Conservation (phyloP, 179 eudicot genomes). For the Patellifolia procumbens region DNA sequence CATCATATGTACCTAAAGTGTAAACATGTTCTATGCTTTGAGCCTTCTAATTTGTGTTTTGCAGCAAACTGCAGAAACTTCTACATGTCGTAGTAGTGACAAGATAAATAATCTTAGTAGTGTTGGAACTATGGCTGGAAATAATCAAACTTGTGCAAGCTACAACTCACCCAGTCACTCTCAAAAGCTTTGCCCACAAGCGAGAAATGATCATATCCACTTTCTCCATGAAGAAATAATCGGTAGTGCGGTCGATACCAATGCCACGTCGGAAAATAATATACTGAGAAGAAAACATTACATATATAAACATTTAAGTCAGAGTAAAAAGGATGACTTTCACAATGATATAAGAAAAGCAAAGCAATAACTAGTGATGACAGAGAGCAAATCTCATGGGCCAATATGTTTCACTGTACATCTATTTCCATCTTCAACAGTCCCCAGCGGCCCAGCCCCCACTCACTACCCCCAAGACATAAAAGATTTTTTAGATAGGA, state of each 20-base stretch:
- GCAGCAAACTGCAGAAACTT: background rate
- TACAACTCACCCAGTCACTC: constrained; percentile 42
- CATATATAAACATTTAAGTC: constrained; percentile 4
- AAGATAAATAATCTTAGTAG: background rate
- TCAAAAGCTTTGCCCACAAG: constrained; percentile 70
- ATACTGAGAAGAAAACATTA: constrained; percentile 45
- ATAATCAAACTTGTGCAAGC: background rate
- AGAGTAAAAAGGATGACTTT: background rate
- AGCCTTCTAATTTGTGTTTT: background rate
- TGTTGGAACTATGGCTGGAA: background rate
- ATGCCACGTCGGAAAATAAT: constrained; percentile 94
- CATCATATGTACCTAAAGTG: background rate
- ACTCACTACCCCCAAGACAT: background rate
- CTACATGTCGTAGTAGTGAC: background rate
- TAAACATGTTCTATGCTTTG: background rate
- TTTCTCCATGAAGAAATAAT: constrained; percentile 90
- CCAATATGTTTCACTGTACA: background rate
- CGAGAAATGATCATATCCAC: constrained; percentile 85
- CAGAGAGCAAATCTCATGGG: background rate
- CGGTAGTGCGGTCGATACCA: constrained; percentile 84
- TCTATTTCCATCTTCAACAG: background rate
- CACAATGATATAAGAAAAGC: background rate
- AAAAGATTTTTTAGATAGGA: background rate
- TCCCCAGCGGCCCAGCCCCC: too few relatives aligned
- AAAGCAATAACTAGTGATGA: background rate